Conservation (phyloP, 192 early-diverging fungal species). For the Podila epigama region DNA sequence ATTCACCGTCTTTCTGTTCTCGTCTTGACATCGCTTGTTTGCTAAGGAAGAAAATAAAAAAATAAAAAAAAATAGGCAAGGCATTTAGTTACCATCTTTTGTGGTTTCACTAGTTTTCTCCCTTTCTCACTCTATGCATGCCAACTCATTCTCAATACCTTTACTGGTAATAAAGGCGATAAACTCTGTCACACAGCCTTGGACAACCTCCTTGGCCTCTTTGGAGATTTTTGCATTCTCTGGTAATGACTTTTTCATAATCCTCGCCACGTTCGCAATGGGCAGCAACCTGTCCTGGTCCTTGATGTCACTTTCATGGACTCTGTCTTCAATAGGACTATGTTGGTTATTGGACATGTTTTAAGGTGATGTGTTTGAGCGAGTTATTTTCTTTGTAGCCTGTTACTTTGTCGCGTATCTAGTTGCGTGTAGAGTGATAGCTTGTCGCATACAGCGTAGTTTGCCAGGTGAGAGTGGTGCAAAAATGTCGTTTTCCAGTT, state of each 20-base stretch:
- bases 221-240: conserved; percentile 96
- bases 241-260: conserved; percentile 94
- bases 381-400: background rate
- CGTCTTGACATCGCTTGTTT: conserved; percentile 87
- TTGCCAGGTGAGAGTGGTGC: background rate
- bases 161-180: conserved; percentile 96
- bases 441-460: background rate
- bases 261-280: conserved; percentile 90
- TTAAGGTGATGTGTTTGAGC: background rate
- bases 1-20: conserved; percentile 95
- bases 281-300: conserved; percentile 93
- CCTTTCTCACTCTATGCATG: too few relatives aligned
- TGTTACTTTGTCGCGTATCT: too few relatives aligned
- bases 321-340: conserved; percentile 59
- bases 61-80: too few relatives aligned
- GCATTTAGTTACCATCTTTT: too few relatives aligned
- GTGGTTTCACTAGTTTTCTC: too few relatives aligned
- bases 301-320: conserved; percentile 71
- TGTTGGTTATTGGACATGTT: conserved; percentile 33
- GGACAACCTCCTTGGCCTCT: conserved; percentile 92
- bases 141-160: too few relatives aligned
- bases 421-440: background rate
- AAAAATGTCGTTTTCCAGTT: too few relatives aligned
- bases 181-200: conserved; percentile 96
- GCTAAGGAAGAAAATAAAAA: conserved; percentile 66